These are phyloP conservation scores for Pseudozyma tsukubaensis DNA, from an alignment of 1,284 basidiomycete species.

Conservation along the genomic window DNA sequence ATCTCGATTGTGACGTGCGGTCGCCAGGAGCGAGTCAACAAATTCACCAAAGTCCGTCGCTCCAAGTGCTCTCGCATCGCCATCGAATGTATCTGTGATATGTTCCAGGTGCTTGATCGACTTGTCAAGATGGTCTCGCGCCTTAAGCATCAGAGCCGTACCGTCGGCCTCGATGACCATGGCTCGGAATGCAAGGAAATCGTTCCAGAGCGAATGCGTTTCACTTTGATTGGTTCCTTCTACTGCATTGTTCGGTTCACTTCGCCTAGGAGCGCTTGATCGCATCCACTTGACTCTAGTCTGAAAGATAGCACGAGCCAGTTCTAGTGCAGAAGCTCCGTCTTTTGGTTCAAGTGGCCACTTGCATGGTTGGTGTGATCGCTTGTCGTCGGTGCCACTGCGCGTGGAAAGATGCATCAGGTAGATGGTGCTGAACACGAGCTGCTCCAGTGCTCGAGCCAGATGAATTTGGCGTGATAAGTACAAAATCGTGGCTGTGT, in stretches of 20 bases:
- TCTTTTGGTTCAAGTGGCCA: constrained; percentile 16
- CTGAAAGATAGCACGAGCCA: constrained; percentile 21
- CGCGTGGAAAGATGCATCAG: constrained; percentile 18
- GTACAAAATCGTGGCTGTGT: constrained; percentile 22
- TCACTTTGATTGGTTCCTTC: constrained; percentile 7
- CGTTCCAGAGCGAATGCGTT: constrained; percentile 32
- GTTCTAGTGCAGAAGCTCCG: constrained; percentile 5
- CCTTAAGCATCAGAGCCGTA: neutral
- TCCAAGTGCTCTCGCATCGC: constrained; percentile 9
- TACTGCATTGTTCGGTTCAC: neutral
- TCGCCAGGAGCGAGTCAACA: constrained; percentile 16
- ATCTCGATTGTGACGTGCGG: constrained; percentile 22
- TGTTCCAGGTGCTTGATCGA: constrained; percentile 16
- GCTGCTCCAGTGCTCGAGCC: constrained; percentile 31
- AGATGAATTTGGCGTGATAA: constrained; percentile 32
- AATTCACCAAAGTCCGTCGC: constrained; percentile 6
- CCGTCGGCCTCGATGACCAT: constrained; percentile 4
- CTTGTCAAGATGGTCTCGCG: constrained; percentile 13
- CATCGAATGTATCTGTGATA: constrained; percentile 4
- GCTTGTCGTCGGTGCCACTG: neutral
- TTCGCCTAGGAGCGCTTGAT: neutral
- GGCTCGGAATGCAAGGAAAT: constrained; percentile 16
- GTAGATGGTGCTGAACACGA: constrained; percentile 23
- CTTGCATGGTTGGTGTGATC: neutral
- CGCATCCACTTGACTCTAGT: constrained; percentile 45